phyloP scores from a whole-genome alignment of 1,284 basidiomycete species.

The Ustilago lituana region DNA sequence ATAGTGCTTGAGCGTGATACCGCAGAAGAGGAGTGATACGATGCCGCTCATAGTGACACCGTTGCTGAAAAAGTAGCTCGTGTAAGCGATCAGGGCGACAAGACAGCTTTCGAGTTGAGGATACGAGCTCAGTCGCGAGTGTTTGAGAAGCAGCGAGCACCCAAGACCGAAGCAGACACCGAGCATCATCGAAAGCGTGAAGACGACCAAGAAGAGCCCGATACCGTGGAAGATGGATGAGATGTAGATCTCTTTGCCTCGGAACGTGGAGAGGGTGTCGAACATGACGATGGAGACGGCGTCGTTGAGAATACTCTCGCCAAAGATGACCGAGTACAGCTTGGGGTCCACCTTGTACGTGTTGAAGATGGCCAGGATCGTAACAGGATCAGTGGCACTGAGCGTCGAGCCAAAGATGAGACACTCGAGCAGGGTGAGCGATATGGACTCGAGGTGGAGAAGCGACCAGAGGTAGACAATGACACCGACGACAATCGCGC shows the following conservation, averaged over 20 bases:
- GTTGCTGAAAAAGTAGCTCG: slow-evolving; percentile 96
- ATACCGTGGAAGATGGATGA: slow-evolving; percentile 92
- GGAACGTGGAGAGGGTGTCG: slow-evolving; percentile 92
- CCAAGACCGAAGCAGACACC: slow-evolving; percentile 89
- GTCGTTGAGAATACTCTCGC: slow-evolving; percentile 96
- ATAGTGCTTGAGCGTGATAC: slow-evolving; percentile 98
- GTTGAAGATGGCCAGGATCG: slow-evolving; percentile 98
- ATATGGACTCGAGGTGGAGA: slow-evolving; percentile 73
- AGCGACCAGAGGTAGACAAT: slow-evolving; percentile 94
- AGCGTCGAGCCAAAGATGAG: slow-evolving; percentile 95
- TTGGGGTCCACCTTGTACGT: slow-evolving; percentile 99
- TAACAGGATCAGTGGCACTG: slow-evolving; percentile 97
- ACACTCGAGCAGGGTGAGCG: slow-evolving; percentile 74
- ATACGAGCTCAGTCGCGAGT: slow-evolving; percentile 85
- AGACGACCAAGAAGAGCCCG: slow-evolving; percentile 94
- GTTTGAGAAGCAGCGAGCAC: slow-evolving; percentile 92
- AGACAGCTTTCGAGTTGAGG: slow-evolving; percentile 88
- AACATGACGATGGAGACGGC: slow-evolving; percentile 99
- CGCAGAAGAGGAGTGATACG: slow-evolving; percentile 96
- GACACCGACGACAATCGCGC: slow-evolving; percentile 92
- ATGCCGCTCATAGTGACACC: slow-evolving; percentile 94
- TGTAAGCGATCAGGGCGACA: slow-evolving; percentile 92
- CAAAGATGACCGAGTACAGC: slow-evolving; percentile 96
- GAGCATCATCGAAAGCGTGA: slow-evolving; percentile 90
- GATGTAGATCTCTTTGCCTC: slow-evolving; percentile 86